Evolutionary conservation across 2,329 filamentous ascomycete genomes (phyloP), one percentile per base, ranked within the genome.

Genomic region (Aciculosporium take): DNA sequence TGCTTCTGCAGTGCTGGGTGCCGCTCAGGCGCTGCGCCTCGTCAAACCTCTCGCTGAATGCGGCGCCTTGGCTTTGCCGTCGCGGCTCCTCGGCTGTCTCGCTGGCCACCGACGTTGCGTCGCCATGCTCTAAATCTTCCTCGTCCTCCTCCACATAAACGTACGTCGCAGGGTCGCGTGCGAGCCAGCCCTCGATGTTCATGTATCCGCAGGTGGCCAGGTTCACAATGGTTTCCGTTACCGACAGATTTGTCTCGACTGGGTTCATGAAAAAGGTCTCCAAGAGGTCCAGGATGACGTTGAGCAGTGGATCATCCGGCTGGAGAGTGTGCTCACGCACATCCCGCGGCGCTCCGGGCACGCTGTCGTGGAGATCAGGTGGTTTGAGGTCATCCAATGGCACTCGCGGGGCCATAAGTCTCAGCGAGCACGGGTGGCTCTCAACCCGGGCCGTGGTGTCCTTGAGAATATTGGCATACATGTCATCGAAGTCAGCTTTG

Each of bases 181-280:
- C 67, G 24, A 96, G 66, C 89, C 91, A 98, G n/a, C 84, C 83
- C 54, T 95, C 86, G 10, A 95, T 70, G 17, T 79, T 77, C 54
- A 94, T 81, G 47, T 84, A 83, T 5, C 86, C 83, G 51, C 91
- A 96, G 1, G 84, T 78, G 9, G 84, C 84, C 31, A 98, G 68
- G 49, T 85, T 82, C 23, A 93, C 74, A 33, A 96, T 68, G 1
- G 83, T 74, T 52, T 93, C 84, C 0, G 89, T 96, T 2, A 95
- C 68, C 0, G 82, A 83, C 3, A 98, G 65, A 51, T 98, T 98
- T 3, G 84, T 88, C 51, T 95, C 86, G 3, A 96, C 79, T 3
- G 86, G 81, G 52, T 98, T 98, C 5, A 84, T 72, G 51, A 95
- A 86, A 54, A 96, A 98, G 0, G 72, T 79, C 34, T 81, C 72